A percentile compares a stretch with the other conserved stretches of the same genome.
Evolutionary conservation across 345 rosid species (phyloP).

Genomic region (Combretum micranthum): DNA sequence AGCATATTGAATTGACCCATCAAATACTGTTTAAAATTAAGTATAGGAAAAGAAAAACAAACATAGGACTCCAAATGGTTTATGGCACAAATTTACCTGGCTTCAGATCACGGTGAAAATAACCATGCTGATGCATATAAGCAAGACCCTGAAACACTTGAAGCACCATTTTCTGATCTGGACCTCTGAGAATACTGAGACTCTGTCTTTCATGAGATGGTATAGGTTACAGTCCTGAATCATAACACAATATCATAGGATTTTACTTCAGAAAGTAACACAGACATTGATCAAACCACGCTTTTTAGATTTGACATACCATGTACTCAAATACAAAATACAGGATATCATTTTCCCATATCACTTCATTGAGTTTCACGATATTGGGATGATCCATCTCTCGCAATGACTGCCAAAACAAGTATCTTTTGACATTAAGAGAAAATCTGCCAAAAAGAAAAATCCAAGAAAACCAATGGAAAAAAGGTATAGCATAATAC

Average conservation of each 20-base stretch:
- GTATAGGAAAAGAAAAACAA: no score
- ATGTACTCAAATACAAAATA: conserved; percentile 92
- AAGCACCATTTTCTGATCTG: conserved; percentile 86
- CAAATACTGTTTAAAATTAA: no score
- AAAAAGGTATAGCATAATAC: neutral
- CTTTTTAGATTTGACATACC: conserved; percentile 30
- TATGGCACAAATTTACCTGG: conserved; percentile 58
- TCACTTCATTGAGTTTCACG: conserved; percentile 95
- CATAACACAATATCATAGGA: neutral
- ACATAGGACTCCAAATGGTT: no score
- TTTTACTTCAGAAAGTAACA: neutral
- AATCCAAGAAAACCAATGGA: neutral
- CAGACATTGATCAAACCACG: neutral
- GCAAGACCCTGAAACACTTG: conserved; percentile 97
- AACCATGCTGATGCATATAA: conserved; percentile 89
- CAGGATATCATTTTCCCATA: conserved; percentile 76
- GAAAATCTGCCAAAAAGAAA: neutral
- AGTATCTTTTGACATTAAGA: conserved; percentile 1
- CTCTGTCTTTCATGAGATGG: conserved; percentile 84
- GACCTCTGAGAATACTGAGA: conserved; percentile 63
- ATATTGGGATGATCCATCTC: conserved; percentile 91
- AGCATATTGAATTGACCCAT: no score
- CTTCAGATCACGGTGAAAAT: conserved; percentile 97
- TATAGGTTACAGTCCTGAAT: conserved; percentile 82
- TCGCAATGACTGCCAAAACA: conserved; percentile 54